Conservation (phyloP, 2,329 filamentous ascomycete species). For the Bipolaris gigantea region DNA sequence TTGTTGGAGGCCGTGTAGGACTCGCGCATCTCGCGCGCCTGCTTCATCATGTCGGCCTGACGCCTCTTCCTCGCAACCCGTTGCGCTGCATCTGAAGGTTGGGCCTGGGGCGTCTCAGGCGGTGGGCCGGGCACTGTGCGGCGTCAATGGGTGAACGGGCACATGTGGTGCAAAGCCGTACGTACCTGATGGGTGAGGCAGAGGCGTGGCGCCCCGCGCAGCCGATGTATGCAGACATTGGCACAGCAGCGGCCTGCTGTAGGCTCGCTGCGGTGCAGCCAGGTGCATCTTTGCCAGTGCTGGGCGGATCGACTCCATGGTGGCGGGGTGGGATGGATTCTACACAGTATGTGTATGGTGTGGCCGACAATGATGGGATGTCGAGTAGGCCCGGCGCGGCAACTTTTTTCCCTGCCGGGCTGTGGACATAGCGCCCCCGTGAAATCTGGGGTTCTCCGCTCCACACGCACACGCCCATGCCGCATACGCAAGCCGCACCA, state of each 20-base stretch:
- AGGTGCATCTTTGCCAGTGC: conserved; percentile 26
- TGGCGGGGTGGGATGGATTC: background rate
- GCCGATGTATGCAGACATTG: conserved; percentile 49
- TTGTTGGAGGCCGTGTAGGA: conserved; percentile 43
- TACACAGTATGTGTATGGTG: no score
- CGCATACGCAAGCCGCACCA: background rate
- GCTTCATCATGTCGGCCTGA: conserved; percentile 54
- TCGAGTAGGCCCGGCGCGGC: conserved; percentile 2
- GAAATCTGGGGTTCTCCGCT: conserved; percentile 17
- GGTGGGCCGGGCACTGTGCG: conserved; percentile 58
- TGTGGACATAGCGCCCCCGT: background rate
- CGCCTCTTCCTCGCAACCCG: conserved; percentile 53
- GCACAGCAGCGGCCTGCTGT: conserved; percentile 25
- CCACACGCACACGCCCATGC: conserved; percentile 3
- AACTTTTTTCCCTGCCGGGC: conserved; percentile 2
- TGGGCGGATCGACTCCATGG: conserved; percentile 38
- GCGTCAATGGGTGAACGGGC: conserved; percentile 2
- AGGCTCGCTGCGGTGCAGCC: conserved; percentile 18
- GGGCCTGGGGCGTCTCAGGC: conserved; percentile 58
- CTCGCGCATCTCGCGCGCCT: conserved; percentile 49
- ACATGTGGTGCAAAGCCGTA: background rate
- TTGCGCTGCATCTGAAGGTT: conserved; percentile 52
- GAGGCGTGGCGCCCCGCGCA: conserved; percentile 55
- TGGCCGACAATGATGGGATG: background rate
- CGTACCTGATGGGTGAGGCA: conserved; percentile 55